Base-by-base conservation (phyloP, 108 stramenopile species). In the Chaetoceros muelleri region DNA sequence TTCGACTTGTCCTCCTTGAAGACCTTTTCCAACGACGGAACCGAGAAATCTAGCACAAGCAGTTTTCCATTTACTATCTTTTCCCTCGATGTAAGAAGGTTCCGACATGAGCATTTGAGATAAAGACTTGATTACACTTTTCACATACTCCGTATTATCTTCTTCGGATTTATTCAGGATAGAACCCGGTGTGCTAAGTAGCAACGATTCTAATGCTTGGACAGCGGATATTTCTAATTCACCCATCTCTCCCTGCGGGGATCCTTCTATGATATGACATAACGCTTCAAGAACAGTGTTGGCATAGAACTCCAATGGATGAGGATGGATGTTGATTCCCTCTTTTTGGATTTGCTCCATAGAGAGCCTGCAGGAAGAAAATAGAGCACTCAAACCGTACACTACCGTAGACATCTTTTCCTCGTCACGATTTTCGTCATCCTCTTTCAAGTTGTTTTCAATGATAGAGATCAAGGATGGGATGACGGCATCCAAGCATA, bases 381-480 rank as follows among this genome's bases (percentile, higher is more conserved):
- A 67, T 30, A 91, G 71, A 20, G 83, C 85, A 27, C 79, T 81
- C 48, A 83, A 61, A 2, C 81, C 85, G 52, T 80, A 76, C 25
- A 73, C 53, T 10, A 84, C 82, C n/a, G 82, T 73, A 2, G 59
- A 28, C 8, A 65, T 57, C 55, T 75, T 71, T 62, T 79, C 75
- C 25, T 67, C 57, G 52, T 79, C 76, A 10, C 55, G 51, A 28
- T 52, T 34, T 3, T 63, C 45, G 22, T 40, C 58, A 25, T 20
- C n/a, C 23, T 28, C 48, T 24, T 51, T 67, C 20, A 30, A 56
- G 24, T 54, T 19, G 0, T 24, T 45, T 50, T 17, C 22, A 40
- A 44, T 44, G n/a, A 60, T 40, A 30, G 52, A 53, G 55, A 48
- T 50, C n/a, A 71, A 61, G 24, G 73, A 65, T 34, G 80, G 73